A percentile compares a stretch with the other conserved stretches of the same genome.
Evolutionary conservation across 2,329 filamentous ascomycete species (phyloP).

Genomic region (Orbilia quercus): DNA sequence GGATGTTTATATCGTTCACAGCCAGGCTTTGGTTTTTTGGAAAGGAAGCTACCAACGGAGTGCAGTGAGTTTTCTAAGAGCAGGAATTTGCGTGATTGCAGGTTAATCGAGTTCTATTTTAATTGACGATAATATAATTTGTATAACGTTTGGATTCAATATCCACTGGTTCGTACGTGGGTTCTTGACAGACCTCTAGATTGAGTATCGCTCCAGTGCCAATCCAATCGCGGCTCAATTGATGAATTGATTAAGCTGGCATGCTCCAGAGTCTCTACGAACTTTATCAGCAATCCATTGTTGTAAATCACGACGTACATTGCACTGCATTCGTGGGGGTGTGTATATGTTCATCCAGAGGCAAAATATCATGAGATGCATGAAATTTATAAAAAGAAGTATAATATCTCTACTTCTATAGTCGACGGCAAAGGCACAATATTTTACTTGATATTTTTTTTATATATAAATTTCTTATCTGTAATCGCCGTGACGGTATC

Average conservation of each 20-base stretch:
- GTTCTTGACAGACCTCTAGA: no score
- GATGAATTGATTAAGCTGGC: no score
- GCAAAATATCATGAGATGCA: no score
- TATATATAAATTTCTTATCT: not conserved
- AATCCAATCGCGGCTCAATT: no score
- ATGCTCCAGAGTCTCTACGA: not conserved
- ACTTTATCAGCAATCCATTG: not conserved
- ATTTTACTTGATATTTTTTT: not conserved
- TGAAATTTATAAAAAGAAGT: no score
- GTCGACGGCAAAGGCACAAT: slow-evolving; percentile 1
- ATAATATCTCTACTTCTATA: not conserved
- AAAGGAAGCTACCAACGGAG: slow-evolving; percentile 20
- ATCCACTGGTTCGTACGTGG: no score
- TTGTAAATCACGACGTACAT: no score
- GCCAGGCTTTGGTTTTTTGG: slow-evolving; percentile 35
- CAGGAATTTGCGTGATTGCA: not conserved
- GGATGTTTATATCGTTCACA: slow-evolving; percentile 12
- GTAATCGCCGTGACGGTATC: no score
- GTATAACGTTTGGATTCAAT: not conserved
- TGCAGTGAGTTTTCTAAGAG: slow-evolving; percentile 2
- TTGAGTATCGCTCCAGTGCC: no score
- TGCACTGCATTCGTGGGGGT: no score
- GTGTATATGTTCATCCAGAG: not conserved
- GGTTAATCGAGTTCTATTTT: not conserved
- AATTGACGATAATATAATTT: not conserved